A percentile compares a stretch with the other conserved stretches of the same genome.
These are phyloP conservation scores for Melanogaster broomeanus DNA, from an alignment of 768 basidiomycete genomes.

Conservation along the genomic window DNA sequence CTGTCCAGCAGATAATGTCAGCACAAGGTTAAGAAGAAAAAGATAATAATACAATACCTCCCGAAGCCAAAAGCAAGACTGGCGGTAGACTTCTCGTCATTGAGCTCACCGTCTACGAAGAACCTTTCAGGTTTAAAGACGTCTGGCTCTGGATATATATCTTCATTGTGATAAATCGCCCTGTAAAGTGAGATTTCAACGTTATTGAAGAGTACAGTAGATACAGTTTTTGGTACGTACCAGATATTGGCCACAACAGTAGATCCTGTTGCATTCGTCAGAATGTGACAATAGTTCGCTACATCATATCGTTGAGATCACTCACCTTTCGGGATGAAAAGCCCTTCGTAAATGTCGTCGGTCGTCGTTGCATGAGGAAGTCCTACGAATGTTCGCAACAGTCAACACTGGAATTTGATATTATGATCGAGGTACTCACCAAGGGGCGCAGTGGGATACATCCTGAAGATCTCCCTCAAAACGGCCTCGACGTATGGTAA, in stretches of 20 bases:
- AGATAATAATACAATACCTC: slow-evolving; percentile 19
- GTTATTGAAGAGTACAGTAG: neutral
- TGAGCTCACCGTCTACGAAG: slow-evolving; percentile 15
- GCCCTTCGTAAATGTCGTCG: slow-evolving; percentile 17
- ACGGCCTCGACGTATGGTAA: slow-evolving; percentile 33
- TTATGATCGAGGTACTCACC: slow-evolving; percentile 11
- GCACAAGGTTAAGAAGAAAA: neutral
- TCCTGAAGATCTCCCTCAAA: slow-evolving; percentile 30
- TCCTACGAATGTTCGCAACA: slow-evolving; percentile 2
- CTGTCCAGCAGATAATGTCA: slow-evolving; percentile 8
- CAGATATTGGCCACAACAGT: slow-evolving; percentile 22
- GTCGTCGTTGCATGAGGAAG: slow-evolving; percentile 18
- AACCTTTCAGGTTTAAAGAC: slow-evolving; percentile 36
- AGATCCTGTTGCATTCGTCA: slow-evolving; percentile 9
- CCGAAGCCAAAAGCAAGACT: slow-evolving; percentile 24
- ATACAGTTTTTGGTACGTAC: slow-evolving; percentile 1
- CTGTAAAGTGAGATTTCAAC: slow-evolving; percentile 6
- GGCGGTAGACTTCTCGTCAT: neutral
- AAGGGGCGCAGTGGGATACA: slow-evolving; percentile 26
- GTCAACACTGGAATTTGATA: neutral
- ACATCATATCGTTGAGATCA: neutral
- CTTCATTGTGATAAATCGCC: slow-evolving; percentile 14
- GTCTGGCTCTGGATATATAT: slow-evolving; percentile 18
- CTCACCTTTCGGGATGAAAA: slow-evolving; percentile 27
- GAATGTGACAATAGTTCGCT: neutral